These are phyloP conservation scores for Pyrenophora tritici-repentis DNA, from an alignment of 2,329 filamentous ascomycete genomes.

Conservation along the genomic window DNA sequence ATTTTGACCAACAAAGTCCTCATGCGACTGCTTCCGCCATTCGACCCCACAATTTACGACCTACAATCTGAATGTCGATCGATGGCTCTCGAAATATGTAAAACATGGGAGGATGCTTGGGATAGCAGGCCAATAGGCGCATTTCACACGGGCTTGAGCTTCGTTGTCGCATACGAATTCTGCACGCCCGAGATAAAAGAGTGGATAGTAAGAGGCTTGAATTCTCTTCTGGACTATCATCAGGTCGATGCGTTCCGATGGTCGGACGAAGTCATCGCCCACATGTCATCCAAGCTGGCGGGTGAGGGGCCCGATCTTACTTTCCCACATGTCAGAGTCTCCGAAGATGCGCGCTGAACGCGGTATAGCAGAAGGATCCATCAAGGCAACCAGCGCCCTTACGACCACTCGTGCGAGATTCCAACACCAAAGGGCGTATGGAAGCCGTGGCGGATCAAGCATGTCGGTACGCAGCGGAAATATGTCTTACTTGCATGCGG, in stretches of 20 bases:
- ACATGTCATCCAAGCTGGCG: slow-evolving; percentile 34
- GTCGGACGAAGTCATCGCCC: slow-evolving; percentile 31
- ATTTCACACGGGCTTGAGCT: slow-evolving; percentile 39
- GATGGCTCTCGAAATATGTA: slow-evolving; percentile 39
- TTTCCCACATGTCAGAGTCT: slow-evolving; percentile 24
- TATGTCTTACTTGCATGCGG: slow-evolving; percentile 7
- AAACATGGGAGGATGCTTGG: slow-evolving; percentile 45
- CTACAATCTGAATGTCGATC: slow-evolving; percentile 36
- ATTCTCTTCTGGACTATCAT: slow-evolving; percentile 36
- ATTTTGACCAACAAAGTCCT: slow-evolving; percentile 39
- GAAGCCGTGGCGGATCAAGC: background rate
- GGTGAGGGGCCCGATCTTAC: slow-evolving; percentile 33
- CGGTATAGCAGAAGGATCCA: background rate
- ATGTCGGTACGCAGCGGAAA: background rate
- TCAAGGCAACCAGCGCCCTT: background rate
- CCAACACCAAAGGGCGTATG: background rate
- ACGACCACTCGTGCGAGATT: background rate
- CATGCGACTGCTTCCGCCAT: slow-evolving; percentile 34
- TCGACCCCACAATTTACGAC: slow-evolving; percentile 23
- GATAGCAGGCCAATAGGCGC: slow-evolving; percentile 39
- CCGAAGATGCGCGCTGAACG: slow-evolving; percentile 14
- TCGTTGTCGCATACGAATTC: slow-evolving; percentile 42
- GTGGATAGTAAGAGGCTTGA: slow-evolving; percentile 37
- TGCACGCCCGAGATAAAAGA: slow-evolving; percentile 29
- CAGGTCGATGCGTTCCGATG: slow-evolving; percentile 35